Evolutionary conservation across 768 basidiomycete species (phyloP).

Genomic region (Trametes sanguinea): DNA sequence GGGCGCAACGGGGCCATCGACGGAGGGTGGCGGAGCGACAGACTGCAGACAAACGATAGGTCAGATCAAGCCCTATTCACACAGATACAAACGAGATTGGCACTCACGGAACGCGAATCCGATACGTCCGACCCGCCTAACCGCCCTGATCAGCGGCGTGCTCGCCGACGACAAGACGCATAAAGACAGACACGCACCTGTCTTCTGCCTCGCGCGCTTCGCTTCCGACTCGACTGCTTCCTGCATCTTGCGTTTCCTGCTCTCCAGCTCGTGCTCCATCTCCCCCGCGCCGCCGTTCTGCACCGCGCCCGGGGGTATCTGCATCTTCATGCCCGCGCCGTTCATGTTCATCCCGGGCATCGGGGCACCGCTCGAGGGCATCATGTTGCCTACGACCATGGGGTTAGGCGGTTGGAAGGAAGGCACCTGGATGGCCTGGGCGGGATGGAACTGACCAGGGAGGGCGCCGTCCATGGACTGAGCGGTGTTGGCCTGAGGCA

Average conservation of each 20-base stretch:
- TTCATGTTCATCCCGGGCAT: slow-evolving; percentile 12
- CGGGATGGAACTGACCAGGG: slow-evolving; percentile 20
- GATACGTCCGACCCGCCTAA: slow-evolving; percentile 31
- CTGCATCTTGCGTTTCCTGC: slow-evolving; percentile 72
- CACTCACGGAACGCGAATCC: slow-evolving; percentile 26
- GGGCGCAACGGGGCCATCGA: slow-evolving; percentile 10
- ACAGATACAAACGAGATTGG: no score
- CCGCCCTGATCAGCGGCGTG: slow-evolving; percentile 11
- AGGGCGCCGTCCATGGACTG: slow-evolving; percentile 11
- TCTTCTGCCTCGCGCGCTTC: slow-evolving; percentile 75
- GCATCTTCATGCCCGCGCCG: slow-evolving; percentile 13
- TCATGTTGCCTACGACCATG: slow-evolving; percentile 15
- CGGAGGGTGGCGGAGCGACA: slow-evolving; percentile 24
- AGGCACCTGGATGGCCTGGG: slow-evolving; percentile 4
- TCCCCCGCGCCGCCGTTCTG: slow-evolving; percentile 18
- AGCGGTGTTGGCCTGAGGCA: slow-evolving; percentile 12
- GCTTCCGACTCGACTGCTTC: slow-evolving; percentile 58
- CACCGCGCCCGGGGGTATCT: not conserved
- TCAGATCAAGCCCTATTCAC: not conserved
- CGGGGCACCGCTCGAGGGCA: slow-evolving; percentile 3
- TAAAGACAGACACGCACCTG: slow-evolving; percentile 48
- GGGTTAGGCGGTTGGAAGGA: slow-evolving; percentile 11
- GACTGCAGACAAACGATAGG: slow-evolving; percentile 12
- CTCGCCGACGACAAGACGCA: not conserved
- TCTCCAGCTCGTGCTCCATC: slow-evolving; percentile 63